Evolutionary conservation across 2,329 filamentous ascomycete species (phyloP), one percentile per base, ranked within the genome.

Genomic region (Pseudogymnoascus sp.): DNA sequence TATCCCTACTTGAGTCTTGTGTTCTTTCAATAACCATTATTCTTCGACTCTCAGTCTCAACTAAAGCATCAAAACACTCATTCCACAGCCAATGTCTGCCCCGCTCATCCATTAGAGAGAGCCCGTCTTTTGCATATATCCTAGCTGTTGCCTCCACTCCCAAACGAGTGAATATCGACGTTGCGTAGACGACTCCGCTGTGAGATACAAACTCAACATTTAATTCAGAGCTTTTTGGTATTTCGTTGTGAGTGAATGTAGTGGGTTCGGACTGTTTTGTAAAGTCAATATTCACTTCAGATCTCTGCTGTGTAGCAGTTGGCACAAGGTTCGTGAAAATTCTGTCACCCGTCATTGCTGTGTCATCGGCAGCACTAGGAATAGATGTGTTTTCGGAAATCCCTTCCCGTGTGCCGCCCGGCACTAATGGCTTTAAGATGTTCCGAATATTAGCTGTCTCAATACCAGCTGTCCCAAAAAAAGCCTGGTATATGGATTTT

Each of bases 401-500:
- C 18, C 18, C 37, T 39, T 39, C 37, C 37, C 37, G 18, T 39
- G 4, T 39, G 18, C 18, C 18, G 9, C 37, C 37, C 5, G 7
- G 37, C 18, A 39, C 10, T 4, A 39, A 2, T 39, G 37, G 37
- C 18, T 39, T 12, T 21, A 6, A 21, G 37, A 12, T 39, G 5
- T 39, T 18, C 21, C 4, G 9, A 39, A 39, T 21, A 39, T 18
- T 39, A 39, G 37, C 19, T 45, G 35, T 18, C 21, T 58, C 41
- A 59, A 63, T n/a, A n/a, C n/a, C n/a, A n/a, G 37, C 19, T 45
- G 35, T 18, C 21, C 60, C 41, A 59, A 63, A 63, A 41, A 63
- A 63, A 15, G 58, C 60, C 38, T 60, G 30, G 57, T 63, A 52
- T 57, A 56, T 41, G 48, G 41, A 63, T 19, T 59, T 39, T 37